Evolutionary conservation across 2,329 filamentous ascomycete species (phyloP).

Genomic region (Colletotrichum euphorbiae): DNA sequence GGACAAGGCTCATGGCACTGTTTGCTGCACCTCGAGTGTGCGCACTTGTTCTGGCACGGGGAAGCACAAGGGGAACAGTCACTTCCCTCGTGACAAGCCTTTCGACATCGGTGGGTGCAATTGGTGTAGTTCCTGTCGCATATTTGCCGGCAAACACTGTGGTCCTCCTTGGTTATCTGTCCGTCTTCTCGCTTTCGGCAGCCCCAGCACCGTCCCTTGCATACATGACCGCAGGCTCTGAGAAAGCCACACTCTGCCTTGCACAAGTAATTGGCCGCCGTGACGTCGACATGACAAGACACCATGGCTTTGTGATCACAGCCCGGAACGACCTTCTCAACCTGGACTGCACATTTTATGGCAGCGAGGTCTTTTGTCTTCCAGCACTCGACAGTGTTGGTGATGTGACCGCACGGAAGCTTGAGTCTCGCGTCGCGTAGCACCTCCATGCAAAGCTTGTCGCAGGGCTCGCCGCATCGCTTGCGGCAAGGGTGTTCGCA

Average conservation of each 20-base stretch:
- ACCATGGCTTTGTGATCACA: conserved; percentile 67
- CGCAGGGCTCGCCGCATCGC: conserved; percentile 58
- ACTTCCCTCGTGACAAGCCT: conserved; percentile 62
- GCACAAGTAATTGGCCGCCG: conserved; percentile 58
- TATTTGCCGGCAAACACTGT: conserved; percentile 59
- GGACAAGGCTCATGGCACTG: conserved; percentile 69
- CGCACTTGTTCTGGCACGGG: conserved; percentile 67
- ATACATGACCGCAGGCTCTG: conserved; percentile 70
- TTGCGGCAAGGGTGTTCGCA: conserved; percentile 59
- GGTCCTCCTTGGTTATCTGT: conserved; percentile 49
- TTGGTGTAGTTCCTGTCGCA: conserved; percentile 53
- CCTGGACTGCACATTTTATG: conserved; percentile 61
- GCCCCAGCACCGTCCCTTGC: conserved; percentile 58
- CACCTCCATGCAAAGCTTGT: conserved; percentile 49
- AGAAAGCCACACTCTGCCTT: conserved; percentile 55
- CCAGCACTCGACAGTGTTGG: conserved; percentile 50
- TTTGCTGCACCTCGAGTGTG: conserved; percentile 66
- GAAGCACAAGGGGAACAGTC: conserved; percentile 60
- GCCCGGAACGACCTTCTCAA: conserved; percentile 61
- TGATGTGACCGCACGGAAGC: conserved; percentile 57
- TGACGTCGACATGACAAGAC: conserved; percentile 62
- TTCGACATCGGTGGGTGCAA: conserved; percentile 67
- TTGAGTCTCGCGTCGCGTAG: conserved; percentile 47
- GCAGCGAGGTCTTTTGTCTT: conserved; percentile 55
- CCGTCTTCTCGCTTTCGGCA: conserved; percentile 58